A percentile compares a stretch with the other conserved stretches of the same genome.
Evolutionary conservation across 1,284 basidiomycete genomes (phyloP).

Genomic region (Paramarasmius palmivorus): DNA sequence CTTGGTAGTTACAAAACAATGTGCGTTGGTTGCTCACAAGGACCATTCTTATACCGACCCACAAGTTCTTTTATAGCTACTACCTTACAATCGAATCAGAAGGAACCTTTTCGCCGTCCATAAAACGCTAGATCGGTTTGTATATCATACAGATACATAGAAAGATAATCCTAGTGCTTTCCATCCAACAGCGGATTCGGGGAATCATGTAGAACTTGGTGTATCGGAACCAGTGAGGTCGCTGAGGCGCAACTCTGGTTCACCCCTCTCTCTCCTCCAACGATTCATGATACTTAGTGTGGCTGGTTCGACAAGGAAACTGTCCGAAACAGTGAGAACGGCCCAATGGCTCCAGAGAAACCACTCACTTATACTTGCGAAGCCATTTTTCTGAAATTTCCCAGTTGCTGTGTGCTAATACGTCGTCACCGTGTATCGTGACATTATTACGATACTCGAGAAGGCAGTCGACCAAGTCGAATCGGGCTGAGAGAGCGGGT

Average conservation of each 20-base stretch:
- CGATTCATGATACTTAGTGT: constrained; percentile 69
- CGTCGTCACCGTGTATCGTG: constrained; percentile 85
- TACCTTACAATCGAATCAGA: too few relatives aligned
- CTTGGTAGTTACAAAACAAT: constrained; percentile 76
- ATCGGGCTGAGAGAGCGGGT: constrained; percentile 55
- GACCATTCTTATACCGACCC: too few relatives aligned
- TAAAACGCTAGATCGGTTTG: not conserved
- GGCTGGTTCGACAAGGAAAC: constrained; percentile 69
- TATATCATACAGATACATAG: not conserved
- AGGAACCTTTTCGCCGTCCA: not conserved
- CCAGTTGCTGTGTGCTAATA: constrained; percentile 86
- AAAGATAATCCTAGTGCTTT: constrained; percentile 1
- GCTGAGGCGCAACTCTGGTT: constrained; percentile 56
- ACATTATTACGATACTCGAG: constrained; percentile 67
- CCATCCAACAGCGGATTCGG: not conserved
- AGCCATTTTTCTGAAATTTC: constrained; percentile 85
- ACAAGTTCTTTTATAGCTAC: too few relatives aligned
- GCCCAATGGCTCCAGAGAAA: not conserved
- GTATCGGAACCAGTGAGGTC: constrained; percentile 54
- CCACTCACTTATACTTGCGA: constrained; percentile 69
- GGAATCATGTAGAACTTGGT: constrained; percentile 25
- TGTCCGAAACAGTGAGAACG: constrained; percentile 27
- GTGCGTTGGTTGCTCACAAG: not conserved
- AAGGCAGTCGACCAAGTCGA: constrained; percentile 75
- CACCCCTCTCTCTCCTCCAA: constrained; percentile 77